Percentiles rank a stretch among this genome's conserved stretches.
Conservation (phyloP, 78 protist species). For the Tieghemostelium lacteum region DNA sequence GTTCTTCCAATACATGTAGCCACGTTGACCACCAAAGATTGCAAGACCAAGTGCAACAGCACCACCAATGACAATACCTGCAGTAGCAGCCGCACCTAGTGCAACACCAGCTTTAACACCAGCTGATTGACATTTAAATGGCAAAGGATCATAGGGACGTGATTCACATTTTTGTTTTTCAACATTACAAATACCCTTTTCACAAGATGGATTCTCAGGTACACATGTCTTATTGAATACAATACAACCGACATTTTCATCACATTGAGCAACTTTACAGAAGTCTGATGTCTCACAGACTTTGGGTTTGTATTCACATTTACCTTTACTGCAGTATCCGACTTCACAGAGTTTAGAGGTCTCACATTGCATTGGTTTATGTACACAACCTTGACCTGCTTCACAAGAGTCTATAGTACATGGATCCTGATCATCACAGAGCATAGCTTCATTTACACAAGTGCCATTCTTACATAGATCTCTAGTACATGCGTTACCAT, state of each 20-base stretch:
- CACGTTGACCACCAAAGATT: slow-evolving; percentile 49
- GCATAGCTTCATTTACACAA: background rate
- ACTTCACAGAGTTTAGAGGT: background rate
- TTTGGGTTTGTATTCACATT: background rate
- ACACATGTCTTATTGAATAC: slow-evolving; percentile 5
- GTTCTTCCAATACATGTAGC: slow-evolving; percentile 25
- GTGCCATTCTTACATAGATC: slow-evolving; percentile 22
- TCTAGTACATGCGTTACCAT: slow-evolving; percentile 20
- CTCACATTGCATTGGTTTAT: slow-evolving; percentile 10
- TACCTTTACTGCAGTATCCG: slow-evolving; percentile 9
- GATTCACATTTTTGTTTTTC: slow-evolving; percentile 20
- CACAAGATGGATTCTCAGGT: slow-evolving; percentile 27
- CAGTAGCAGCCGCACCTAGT: slow-evolving; percentile 34
- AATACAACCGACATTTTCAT: slow-evolving; percentile 37
- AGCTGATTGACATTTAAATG: slow-evolving; percentile 57
- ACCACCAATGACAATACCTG: slow-evolving; percentile 35
- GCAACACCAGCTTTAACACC: slow-evolving; percentile 35
- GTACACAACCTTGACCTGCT: slow-evolving; percentile 17
- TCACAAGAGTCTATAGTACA: slow-evolving; percentile 54
- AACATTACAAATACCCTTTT: slow-evolving; percentile 36
- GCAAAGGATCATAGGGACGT: slow-evolving; percentile 9
- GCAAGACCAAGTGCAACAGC: slow-evolving; percentile 46
- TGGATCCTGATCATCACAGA: slow-evolving; percentile 5
- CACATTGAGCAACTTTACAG: slow-evolving; percentile 34
- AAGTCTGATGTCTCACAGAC: background rate